Conservation (phyloP, 1,139 yeast genomes). For the Suzukiozyma palmioleophila region DNA sequence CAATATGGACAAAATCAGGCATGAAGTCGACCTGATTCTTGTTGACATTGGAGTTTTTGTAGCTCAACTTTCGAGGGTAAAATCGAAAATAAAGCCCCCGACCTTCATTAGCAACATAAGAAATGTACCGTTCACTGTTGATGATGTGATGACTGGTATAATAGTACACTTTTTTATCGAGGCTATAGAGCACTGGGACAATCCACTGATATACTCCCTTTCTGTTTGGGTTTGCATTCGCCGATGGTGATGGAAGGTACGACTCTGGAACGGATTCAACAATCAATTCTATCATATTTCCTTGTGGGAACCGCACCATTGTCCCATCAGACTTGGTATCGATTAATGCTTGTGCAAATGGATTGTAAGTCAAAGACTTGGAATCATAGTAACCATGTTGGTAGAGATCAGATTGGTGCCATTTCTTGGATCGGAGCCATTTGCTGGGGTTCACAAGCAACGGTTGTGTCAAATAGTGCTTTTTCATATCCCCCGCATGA, state of each 20-base stretch:
- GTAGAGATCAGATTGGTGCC: conserved; percentile 15
- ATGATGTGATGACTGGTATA: conserved; percentile 11
- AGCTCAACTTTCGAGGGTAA: conserved; percentile 6
- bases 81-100: neutral
- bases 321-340: conserved; percentile 19
- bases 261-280: conserved; percentile 8
- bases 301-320: conserved; percentile 17
- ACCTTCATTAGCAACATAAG: conserved; percentile 4
- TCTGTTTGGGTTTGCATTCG: neutral
- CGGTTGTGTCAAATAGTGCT: conserved; percentile 16
- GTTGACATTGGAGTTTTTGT: neutral
- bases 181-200: conserved; percentile 5
- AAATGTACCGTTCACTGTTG: conserved; percentile 9
- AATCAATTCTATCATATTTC: conserved; percentile 20
- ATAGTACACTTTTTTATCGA: conserved; percentile 8
- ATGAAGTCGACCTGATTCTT: conserved; percentile 8
- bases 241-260: neutral
- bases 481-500: neutral
- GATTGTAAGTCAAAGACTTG: conserved; percentile 14
- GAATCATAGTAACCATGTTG: conserved; percentile 12
- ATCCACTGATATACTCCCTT: conserved; percentile 6
- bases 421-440: conserved; percentile 17
- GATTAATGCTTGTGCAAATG: conserved; percentile 19
- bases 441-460: conserved; percentile 21
- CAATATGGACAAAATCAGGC: conserved; percentile 11